Evolutionary conservation across 345 rosid genomes (phyloP).

Genomic region (Citropsis articulata): DNA sequence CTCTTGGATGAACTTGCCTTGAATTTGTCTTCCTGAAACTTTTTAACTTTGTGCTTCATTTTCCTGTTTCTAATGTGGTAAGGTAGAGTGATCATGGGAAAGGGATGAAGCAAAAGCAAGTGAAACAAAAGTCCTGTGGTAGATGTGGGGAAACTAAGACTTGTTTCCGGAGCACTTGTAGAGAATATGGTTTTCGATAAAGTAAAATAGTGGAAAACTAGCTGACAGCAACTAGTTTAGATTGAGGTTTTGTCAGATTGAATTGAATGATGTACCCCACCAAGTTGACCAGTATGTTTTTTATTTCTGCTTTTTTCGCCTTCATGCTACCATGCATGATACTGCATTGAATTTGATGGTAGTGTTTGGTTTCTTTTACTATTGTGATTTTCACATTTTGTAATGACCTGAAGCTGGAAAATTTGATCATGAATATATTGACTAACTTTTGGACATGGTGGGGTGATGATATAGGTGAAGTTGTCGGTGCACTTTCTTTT

Average conservation of each 20-base stretch:
- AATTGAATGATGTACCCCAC: neutral
- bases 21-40: neutral
- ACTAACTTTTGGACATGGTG: slow-evolving; percentile 1
- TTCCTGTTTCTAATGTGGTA: neutral
- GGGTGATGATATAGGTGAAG: slow-evolving; percentile 73
- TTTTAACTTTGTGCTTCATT: neutral
- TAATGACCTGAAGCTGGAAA: neutral
- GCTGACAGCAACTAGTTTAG: neutral
- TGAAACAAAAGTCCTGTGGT: neutral
- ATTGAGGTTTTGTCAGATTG: neutral
- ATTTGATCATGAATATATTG: neutral
- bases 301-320: neutral
- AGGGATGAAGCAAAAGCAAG: neutral
- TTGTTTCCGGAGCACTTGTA: neutral
- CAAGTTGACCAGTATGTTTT: neutral
- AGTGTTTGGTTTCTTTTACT: neutral
- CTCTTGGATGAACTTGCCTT: neutral
- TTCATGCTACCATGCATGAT: neutral
- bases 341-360: neutral
- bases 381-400: neutral
- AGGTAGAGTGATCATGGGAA: neutral
- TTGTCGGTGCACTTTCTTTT: slow-evolving; percentile 83
- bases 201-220: neutral
- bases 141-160: neutral
- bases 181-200: neutral